A percentile compares a stretch with the other conserved stretches of the same genome.
Evolutionary conservation across 495 filamentous ascomycete genomes (phyloP).

Genomic region (Niebla homalea): DNA sequence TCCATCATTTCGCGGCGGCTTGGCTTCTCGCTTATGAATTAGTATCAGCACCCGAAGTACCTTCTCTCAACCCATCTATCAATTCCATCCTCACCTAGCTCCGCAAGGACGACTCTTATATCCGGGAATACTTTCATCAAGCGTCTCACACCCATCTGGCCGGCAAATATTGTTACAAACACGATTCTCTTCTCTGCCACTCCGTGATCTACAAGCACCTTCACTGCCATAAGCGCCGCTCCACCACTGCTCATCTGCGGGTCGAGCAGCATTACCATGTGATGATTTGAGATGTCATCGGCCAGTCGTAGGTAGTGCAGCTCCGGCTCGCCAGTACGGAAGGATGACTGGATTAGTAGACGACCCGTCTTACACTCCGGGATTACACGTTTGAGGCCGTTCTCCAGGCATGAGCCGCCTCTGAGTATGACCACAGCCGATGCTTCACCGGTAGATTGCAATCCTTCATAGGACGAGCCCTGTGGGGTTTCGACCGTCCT

Average conservation of each 20-base stretch:
- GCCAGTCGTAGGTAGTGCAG: constrained; percentile 77
- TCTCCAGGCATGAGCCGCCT: constrained; percentile 76
- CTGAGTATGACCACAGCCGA: constrained; percentile 81
- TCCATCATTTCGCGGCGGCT: no score
- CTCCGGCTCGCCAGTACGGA: constrained; percentile 75
- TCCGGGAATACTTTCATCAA: constrained; percentile 77
- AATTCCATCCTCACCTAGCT: constrained; percentile 61
- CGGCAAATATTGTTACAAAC: constrained; percentile 76
- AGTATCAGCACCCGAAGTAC: constrained; percentile 60
- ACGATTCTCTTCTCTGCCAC: constrained; percentile 76
- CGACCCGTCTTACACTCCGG: constrained; percentile 85
- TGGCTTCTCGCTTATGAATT: no score
- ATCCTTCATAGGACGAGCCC: constrained; percentile 50
- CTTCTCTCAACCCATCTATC: constrained; percentile 70
- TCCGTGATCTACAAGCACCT: constrained; percentile 85
- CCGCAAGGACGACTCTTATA: constrained; percentile 68
- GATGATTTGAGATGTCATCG: constrained; percentile 51
- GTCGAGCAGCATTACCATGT: constrained; percentile 74
- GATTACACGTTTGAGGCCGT: constrained; percentile 73
- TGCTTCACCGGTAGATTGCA: constrained; percentile 51
- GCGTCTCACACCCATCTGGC: constrained; percentile 66
- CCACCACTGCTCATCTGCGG: constrained; percentile 89
- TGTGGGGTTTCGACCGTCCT: constrained; percentile 54
- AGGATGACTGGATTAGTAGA: constrained; percentile 79
- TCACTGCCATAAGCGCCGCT: constrained; percentile 90